A percentile compares a stretch with the other conserved stretches of the same genome.
phyloP scores from a whole-genome alignment of 257 asterid species.

The Primulina huaijiensis region DNA sequence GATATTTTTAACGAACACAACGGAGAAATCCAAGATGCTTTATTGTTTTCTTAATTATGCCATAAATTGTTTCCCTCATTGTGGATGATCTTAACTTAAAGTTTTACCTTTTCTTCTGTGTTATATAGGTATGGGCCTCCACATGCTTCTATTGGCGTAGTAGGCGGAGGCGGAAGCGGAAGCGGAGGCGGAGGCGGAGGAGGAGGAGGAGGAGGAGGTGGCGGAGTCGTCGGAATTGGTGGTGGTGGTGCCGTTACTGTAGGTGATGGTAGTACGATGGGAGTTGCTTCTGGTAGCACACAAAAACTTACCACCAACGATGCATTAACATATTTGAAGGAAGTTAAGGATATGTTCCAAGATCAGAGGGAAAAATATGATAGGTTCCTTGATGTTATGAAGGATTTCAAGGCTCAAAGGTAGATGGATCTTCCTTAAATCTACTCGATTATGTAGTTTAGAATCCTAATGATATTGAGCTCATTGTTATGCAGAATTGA shows the following conservation, averaged over 20 bases:
- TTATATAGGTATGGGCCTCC: constrained; percentile 38
- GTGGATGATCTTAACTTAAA: constrained; percentile 10
- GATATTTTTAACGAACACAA: background rate
- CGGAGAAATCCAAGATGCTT: background rate
- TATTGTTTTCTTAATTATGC: background rate
- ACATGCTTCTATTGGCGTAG: constrained; percentile 25
- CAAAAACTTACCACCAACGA: constrained; percentile 58
- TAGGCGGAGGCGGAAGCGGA: background rate
- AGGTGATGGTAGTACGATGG: constrained; percentile 31
- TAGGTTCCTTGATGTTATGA: constrained; percentile 67
- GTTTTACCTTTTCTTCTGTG: constrained; percentile 7
- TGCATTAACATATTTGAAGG: constrained; percentile 55
- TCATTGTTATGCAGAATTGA: constrained; percentile 39
- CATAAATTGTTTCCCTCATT: background rate
- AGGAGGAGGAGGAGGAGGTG: constrained; percentile 20
- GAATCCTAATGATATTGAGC: background rate
- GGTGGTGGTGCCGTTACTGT: constrained; percentile 28
- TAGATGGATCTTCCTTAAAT: constrained; percentile 22
- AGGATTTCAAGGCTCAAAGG: constrained; percentile 67
- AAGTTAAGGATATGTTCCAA: constrained; percentile 62
- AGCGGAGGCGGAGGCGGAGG: constrained; percentile 17
- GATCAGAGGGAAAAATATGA: constrained; percentile 64
- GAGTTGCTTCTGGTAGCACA: constrained; percentile 39
- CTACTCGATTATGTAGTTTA: constrained; percentile 1
- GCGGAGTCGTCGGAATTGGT: constrained; percentile 20